Percentiles rank a stretch among this genome's conserved stretches.
phyloP scores from a whole-genome alignment of 2,329 filamentous ascomycete species.

The Xylaria sp. region DNA sequence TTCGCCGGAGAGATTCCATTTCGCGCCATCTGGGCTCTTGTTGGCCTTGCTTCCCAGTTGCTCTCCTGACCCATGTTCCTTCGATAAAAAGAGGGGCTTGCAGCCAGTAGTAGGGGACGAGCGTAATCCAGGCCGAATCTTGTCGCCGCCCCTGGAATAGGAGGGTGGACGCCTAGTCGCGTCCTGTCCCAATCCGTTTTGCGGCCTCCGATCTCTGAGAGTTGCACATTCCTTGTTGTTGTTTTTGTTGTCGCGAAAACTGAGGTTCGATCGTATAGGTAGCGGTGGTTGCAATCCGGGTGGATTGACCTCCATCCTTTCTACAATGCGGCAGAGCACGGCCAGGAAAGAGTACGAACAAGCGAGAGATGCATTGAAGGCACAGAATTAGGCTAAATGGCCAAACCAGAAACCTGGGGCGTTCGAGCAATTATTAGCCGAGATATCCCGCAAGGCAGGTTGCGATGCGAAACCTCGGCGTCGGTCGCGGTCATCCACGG shows the following conservation, averaged over 20 bases:
- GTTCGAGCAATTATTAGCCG: not conserved
- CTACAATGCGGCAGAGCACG: slow-evolving; percentile 30
- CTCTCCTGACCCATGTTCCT: slow-evolving; percentile 24
- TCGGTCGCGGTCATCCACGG: slow-evolving; percentile 6
- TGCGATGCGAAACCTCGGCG: not conserved
- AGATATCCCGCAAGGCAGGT: slow-evolving; percentile 1
- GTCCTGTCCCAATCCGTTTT: slow-evolving; percentile 19
- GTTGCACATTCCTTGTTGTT: slow-evolving; percentile 21
- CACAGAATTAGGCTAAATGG: slow-evolving; percentile 1
- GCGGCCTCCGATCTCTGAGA: slow-evolving; percentile 22
- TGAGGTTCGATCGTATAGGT: slow-evolving; percentile 25
- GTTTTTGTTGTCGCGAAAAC: slow-evolving; percentile 22
- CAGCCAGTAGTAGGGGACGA: slow-evolving; percentile 22
- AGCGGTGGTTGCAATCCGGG: slow-evolving; percentile 25
- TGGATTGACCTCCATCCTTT: slow-evolving; percentile 30
- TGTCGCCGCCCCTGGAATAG: slow-evolving; percentile 17
- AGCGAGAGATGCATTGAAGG: slow-evolving; percentile 31
- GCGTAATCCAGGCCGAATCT: slow-evolving; percentile 20
- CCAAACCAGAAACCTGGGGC: slow-evolving; percentile 3
- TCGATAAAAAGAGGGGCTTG: slow-evolving; percentile 28
- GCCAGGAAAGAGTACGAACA: slow-evolving; percentile 25
- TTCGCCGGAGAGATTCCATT: slow-evolving; percentile 54
- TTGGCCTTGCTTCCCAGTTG: slow-evolving; percentile 37
- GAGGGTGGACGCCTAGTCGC: slow-evolving; percentile 24
- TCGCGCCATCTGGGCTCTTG: slow-evolving; percentile 51